These are phyloP conservation scores for Croton setiger DNA, from an alignment of 441 rosid genomes.

Conservation along the genomic window DNA sequence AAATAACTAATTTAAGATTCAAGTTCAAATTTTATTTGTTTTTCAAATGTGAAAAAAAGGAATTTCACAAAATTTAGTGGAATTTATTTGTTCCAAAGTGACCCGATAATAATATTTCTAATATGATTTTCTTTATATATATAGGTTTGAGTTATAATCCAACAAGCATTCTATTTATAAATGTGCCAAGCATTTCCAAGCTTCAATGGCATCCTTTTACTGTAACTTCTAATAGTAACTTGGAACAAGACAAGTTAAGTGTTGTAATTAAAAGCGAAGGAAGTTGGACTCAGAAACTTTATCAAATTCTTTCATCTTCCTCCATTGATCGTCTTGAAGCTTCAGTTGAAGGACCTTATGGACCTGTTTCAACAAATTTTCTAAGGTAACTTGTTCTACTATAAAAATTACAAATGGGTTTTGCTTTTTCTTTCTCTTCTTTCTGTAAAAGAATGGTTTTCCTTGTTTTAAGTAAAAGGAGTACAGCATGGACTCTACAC, in stretches of 20 bases:
- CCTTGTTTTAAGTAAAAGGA: too few relatives aligned
- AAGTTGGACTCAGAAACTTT: slow-evolving; percentile 46
- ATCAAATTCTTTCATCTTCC: slow-evolving; percentile 38
- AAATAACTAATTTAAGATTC: too few relatives aligned
- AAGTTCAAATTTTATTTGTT: too few relatives aligned
- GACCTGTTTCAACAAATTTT: slow-evolving; percentile 47
- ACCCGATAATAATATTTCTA: not conserved
- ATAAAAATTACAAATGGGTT: too few relatives aligned
- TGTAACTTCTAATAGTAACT: slow-evolving; percentile 41
- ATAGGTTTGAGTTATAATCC: slow-evolving; percentile 45
- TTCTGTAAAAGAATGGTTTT: too few relatives aligned
- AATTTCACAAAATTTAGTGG: too few relatives aligned
- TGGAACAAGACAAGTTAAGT: slow-evolving; percentile 48
- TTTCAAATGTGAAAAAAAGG: too few relatives aligned
- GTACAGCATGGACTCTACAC: too few relatives aligned
- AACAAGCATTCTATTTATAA: slow-evolving; percentile 47
- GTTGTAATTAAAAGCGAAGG: slow-evolving; percentile 49
- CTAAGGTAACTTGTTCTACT: slow-evolving; percentile 21
- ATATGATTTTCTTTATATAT: not conserved
- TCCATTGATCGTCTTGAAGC: slow-evolving; percentile 31
- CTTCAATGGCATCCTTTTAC: slow-evolving; percentile 73
- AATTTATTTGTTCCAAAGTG: not conserved
- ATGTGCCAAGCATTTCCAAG: slow-evolving; percentile 47
- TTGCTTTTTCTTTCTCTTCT: too few relatives aligned
- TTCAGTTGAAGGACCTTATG: slow-evolving; percentile 71